A percentile compares a stretch with the other conserved stretches of the same genome.
Conservation (phyloP, 345 rosid species). For the Dipteronia dyeriana region DNA sequence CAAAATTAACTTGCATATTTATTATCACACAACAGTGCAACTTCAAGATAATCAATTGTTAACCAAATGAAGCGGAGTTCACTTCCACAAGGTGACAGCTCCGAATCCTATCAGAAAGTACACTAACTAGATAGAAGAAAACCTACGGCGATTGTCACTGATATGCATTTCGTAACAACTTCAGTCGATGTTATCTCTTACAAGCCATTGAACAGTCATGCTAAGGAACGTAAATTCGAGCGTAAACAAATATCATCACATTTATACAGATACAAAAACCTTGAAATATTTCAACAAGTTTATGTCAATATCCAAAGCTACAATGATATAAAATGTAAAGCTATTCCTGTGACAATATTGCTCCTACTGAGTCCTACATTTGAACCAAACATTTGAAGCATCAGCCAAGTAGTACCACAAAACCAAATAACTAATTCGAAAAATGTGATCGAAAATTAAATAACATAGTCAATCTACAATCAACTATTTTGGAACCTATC, state of each 20-base stretch:
- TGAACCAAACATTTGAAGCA: conserved; percentile 17
- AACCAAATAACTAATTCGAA: conserved; percentile 8
- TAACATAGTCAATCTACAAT: no score
- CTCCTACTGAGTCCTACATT: no score
- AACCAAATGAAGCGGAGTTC: not conserved
- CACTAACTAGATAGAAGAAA: not conserved
- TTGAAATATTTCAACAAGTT: not conserved
- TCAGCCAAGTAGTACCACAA: conserved; percentile 6
- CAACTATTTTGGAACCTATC: no score
- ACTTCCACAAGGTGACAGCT: not conserved
- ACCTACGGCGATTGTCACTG: not conserved
- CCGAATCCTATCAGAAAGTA: no score
- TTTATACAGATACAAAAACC: no score
- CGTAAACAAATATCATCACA: conserved; percentile 2
- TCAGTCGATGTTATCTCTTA: not conserved
- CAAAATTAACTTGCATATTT: not conserved
- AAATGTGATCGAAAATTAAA: not conserved
- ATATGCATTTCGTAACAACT: not conserved
- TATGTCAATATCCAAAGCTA: conserved; percentile 14
- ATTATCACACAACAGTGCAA: not conserved
- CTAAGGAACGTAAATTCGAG: not conserved
- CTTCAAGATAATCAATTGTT: no score
- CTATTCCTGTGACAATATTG: conserved; percentile 77
- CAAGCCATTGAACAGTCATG: not conserved
- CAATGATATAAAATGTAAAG: not conserved